Conservation (phyloP, 176 grass and related monocot species). For the Oryza officinalis region DNA sequence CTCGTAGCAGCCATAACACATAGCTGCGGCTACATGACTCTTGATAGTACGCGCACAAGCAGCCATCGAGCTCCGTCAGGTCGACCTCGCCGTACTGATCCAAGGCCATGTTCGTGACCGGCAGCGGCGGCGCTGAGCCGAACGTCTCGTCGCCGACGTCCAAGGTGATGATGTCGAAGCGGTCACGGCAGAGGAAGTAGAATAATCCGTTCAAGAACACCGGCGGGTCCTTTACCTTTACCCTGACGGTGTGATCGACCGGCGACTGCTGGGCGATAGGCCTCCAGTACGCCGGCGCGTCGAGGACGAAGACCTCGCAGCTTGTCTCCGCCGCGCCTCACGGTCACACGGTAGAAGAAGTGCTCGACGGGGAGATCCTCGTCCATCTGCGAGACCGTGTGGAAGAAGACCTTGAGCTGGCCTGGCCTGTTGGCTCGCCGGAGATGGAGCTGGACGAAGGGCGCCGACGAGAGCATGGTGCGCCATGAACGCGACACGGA, state of each 20-base stretch:
- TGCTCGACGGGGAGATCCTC: not conserved
- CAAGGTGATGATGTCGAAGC: no score
- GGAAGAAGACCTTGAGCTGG: constrained; percentile 13
- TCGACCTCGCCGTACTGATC: no score
- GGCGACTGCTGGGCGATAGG: not conserved
- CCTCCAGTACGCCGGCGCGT: constrained; percentile 21
- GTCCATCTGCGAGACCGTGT: not conserved
- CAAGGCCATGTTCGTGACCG: no score
- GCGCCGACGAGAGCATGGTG: not conserved
- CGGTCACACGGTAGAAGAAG: not conserved
- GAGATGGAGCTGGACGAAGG: constrained; percentile 14
- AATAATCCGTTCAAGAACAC: not conserved
- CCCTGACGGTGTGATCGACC: not conserved
- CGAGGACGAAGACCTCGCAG: constrained; percentile 31
- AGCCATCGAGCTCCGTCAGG: no score
- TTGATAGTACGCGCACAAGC: no score
- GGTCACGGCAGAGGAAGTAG: no score
- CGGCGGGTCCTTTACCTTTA: not conserved
- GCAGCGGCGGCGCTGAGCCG: no score
- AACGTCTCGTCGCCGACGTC: no score
- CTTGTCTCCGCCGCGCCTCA: not conserved
- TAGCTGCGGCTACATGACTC: no score
- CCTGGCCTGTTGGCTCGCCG: not conserved
- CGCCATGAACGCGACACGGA: constrained; percentile 18
- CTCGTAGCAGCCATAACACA: no score